phyloP scores from a whole-genome alignment of 2,329 filamentous ascomycete species.

The Trichoderma asperellum region DNA sequence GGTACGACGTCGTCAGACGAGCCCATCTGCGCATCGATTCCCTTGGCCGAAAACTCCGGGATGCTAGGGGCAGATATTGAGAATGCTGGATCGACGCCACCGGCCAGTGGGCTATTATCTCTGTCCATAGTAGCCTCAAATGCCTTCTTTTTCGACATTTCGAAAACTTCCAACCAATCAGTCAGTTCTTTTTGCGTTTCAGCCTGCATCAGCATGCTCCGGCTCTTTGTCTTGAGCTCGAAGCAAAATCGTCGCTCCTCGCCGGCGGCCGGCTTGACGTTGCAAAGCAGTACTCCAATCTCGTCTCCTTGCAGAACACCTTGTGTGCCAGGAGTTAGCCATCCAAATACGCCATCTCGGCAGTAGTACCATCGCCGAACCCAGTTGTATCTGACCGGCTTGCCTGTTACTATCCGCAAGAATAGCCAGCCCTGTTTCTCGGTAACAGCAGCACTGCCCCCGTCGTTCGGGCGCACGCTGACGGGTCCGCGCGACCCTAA shows the following conservation, averaged over 20 bases:
- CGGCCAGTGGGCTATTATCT: conserved; percentile 51
- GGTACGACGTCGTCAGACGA: conserved; percentile 56
- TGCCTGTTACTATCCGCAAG: conserved; percentile 77
- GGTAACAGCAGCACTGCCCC: conserved; percentile 53
- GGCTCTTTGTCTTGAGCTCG: conserved; percentile 97
- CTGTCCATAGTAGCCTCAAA: conserved; percentile 71
- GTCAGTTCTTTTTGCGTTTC: conserved; percentile 92
- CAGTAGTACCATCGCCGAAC: conserved; percentile 93
- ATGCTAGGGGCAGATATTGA: conserved; percentile 86
- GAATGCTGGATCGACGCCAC: conserved; percentile 74
- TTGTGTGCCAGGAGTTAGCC: conserved; percentile 80
- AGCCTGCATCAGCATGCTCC: conserved; percentile 84
- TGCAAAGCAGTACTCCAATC: conserved; percentile 92
- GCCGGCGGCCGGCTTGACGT: conserved; percentile 84
- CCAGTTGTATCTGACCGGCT: conserved; percentile 90
- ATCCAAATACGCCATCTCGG: conserved; percentile 94
- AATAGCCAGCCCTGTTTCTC: conserved; percentile 98
- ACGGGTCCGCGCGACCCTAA: conserved; percentile 73
- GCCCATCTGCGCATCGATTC: conserved; percentile 66
- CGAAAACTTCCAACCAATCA: conserved; percentile 92
- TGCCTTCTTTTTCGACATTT: conserved; percentile 89
- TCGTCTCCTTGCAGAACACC: conserved; percentile 96
- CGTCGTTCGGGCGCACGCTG: conserved; percentile 59
- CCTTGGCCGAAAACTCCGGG: conserved; percentile 86
- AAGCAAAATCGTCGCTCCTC: conserved; percentile 97